These are phyloP conservation scores for Fusarium luffae DNA, from an alignment of 2,329 filamentous ascomycete species.

Conservation along the genomic window DNA sequence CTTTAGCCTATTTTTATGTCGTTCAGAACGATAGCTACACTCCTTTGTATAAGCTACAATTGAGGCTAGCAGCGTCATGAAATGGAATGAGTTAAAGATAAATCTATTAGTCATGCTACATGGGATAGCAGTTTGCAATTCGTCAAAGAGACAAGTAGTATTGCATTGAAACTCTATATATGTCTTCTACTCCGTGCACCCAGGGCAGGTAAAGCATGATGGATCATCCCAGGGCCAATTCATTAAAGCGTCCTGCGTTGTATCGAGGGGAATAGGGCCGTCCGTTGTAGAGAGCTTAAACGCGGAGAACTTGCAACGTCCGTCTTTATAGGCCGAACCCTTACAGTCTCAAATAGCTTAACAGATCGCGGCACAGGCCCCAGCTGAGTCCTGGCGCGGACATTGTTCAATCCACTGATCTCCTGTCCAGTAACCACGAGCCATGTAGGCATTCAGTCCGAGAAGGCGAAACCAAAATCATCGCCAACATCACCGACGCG, in stretches of 20 bases:
- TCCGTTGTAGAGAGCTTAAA: not conserved
- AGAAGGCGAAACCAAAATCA: slow-evolving; percentile 4
- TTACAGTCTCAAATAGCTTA: not conserved
- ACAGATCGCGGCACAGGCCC: slow-evolving; percentile 15
- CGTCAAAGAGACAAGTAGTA: too few relatives aligned
- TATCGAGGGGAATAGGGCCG: too few relatives aligned
- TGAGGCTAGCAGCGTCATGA: fast-evolving
- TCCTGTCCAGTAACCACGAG: not conserved
- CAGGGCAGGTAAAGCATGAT: slow-evolving; percentile 9
- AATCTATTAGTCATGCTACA: not conserved
- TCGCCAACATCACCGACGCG: slow-evolving; percentile 23
- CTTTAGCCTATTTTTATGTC: fast-evolving
- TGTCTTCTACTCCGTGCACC: not conserved
- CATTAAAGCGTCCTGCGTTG: too few relatives aligned
- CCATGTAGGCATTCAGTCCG: not conserved
- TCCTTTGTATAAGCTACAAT: not conserved
- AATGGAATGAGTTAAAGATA: not conserved
- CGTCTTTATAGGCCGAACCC: slow-evolving; percentile 15
- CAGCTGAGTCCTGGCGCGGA: not conserved
- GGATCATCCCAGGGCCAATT: slow-evolving; percentile 4
- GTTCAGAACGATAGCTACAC: too few relatives aligned
- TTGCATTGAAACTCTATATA: too few relatives aligned
- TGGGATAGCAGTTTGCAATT: too few relatives aligned
- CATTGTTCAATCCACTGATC: not conserved
- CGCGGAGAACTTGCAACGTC: not conserved